Conservation (phyloP, 768 basidiomycete species). For the Leccinum rimulosum region DNA sequence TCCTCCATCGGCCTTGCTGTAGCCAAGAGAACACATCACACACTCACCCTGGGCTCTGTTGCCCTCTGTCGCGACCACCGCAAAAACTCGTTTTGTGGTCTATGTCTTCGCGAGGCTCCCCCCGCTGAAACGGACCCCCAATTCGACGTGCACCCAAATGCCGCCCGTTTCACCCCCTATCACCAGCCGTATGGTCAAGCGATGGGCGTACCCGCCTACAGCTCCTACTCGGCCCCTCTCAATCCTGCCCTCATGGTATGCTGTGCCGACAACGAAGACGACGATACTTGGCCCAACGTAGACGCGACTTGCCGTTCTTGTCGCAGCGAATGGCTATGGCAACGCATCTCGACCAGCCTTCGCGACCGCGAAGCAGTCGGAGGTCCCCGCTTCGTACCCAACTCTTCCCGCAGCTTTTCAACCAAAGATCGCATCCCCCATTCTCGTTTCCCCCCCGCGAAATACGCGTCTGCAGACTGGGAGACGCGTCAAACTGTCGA, state of each 20-base stretch:
- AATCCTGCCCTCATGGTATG: slow-evolving; percentile 39
- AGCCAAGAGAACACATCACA: slow-evolving; percentile 46
- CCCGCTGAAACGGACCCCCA: slow-evolving; percentile 39
- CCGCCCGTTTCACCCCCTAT: slow-evolving; percentile 31
- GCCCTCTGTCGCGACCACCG: slow-evolving; percentile 64
- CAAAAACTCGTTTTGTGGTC: slow-evolving; percentile 58
- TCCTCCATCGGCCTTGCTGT: slow-evolving; percentile 47
- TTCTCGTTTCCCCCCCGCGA: slow-evolving; percentile 26
- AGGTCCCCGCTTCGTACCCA: slow-evolving; percentile 36
- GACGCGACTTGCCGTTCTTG: slow-evolving; percentile 69
- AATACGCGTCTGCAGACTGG: slow-evolving; percentile 49
- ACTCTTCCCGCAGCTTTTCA: slow-evolving; percentile 12
- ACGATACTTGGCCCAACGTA: slow-evolving; percentile 61
- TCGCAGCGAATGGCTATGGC: slow-evolving; percentile 65
- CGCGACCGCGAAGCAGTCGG: slow-evolving; percentile 58
- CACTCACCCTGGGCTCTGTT: slow-evolving; percentile 45
- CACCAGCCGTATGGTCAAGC: slow-evolving; percentile 30
- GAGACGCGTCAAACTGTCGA: slow-evolving; percentile 67
- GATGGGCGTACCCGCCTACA: slow-evolving; percentile 24
- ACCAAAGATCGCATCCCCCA: slow-evolving; percentile 14
- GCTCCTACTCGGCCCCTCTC: slow-evolving; percentile 23
- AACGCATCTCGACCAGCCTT: slow-evolving; percentile 44
- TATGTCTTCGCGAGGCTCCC: slow-evolving; percentile 67
- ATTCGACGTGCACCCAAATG: slow-evolving; percentile 33
- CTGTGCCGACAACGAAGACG: slow-evolving; percentile 70